Base-by-base conservation (phyloP, 768 basidiomycete species). In the Suillus clintonianus region DNA sequence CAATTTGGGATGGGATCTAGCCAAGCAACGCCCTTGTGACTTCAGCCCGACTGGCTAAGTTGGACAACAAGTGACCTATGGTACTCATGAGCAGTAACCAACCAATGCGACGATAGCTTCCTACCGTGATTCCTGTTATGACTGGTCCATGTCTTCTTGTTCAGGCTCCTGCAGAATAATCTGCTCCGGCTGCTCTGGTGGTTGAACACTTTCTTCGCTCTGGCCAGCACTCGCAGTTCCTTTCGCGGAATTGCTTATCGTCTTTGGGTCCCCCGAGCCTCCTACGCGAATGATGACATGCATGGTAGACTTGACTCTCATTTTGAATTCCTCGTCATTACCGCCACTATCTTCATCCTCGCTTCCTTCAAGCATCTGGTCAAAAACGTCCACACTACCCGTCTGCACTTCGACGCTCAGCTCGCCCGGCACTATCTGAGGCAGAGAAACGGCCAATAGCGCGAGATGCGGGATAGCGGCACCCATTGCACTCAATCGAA, bases 381-480 rank as follows among this genome's bases (percentile, higher is more conserved):
- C 95, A 65, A 86, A 82, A 19, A 94, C 86, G 67, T 88, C 85
- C 39, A 89, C 82, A 0, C 91, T 89, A 5, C 89, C 89, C 0
- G 92, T 94, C 9, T 79, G 80, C 15, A 90, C 78, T 62, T 89
- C 83, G 27, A 82, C 83, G 47, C 82, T 80, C 5, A 92, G 85
- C 62, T 92, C 89, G 55, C 86, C 83, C 0, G 92, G 91, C 13
- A 96, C 81, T 55, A 89, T 86, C 3, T 83, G 80, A 0, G 92
- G 91, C 34, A 95, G 80, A 24, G 92, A 88, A 6, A 88, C 83
- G 14, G 84, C 77, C 15, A 97, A 81, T 54, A 86, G 86, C 34
- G 90, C 76, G 27, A 94, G 85, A 69, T 88, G 89, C 3, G 94
- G 93, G 62, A 96, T 95, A 2, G 95, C 93, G 5, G 94, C 94